Base-by-base conservation (phyloP, 495 filamentous ascomycete species). In the Pyrenopolyporus hunteri region DNA sequence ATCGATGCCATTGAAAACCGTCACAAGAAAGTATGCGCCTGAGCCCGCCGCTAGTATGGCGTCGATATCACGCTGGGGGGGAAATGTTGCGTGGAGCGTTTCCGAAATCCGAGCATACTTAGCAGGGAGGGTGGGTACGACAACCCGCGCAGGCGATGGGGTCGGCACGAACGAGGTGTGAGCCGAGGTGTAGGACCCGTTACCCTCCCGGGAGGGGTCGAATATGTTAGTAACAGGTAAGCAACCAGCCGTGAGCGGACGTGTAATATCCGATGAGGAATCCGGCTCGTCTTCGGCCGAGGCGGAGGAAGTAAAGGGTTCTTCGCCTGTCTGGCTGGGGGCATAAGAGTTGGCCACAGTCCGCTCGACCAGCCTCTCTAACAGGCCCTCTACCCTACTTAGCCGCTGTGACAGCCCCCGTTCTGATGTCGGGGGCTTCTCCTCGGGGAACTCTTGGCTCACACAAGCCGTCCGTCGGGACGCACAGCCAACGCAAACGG, bases 401-500 rank as follows among this genome's bases (percentile, higher is more conserved):
- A 83, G 63, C 4, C 80, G 72, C 45, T 81, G 79, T 23, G 69
- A 73, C 43, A 78, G 68, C 40, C 72, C 68, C 35, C 53, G 64
- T 37, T 76, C 76, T 44, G 76, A 67, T 13, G 62, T 43, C 35
- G 65, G 67, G 9, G 71, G 53, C 32, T 67, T 53, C 29, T 76
- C 74, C 42, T 81, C 74, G 4, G 76, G 64, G 32, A 78, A 79
- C 56, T 82, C 80, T 57, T 83, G 81, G 69, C 77, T 80, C 26
- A 78, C 70, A 61, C 81, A 83, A 16, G 60, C 59, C 1, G 76
- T 75, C 2, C 79, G 79, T 17, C 78, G 72, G 6, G 66, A 66
- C 17, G 78, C 69, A 57, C 81, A 84, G 11, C 80, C 80, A 13
- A 73, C 52, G 53, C 80, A 82, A 8, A 76, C 55, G 2, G 64